Percentiles rank a stretch among this genome's conserved stretches.
Evolutionary conservation across 1,284 basidiomycete genomes (phyloP).

Genomic region (Cutaneotrichosporon cutaneum): DNA sequence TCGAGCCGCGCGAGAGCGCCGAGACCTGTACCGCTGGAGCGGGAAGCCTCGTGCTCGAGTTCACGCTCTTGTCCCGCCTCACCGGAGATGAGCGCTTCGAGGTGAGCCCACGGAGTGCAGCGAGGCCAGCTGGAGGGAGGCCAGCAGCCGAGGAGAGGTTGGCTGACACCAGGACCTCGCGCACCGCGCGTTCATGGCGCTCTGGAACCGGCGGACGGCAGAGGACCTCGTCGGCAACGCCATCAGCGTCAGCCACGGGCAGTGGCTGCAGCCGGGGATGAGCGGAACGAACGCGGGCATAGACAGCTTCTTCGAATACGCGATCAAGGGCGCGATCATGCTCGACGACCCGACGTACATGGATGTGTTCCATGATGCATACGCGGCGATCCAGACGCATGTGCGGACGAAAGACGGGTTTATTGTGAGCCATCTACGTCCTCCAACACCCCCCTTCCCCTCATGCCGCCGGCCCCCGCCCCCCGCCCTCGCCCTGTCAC

Average conservation of each 20-base stretch:
- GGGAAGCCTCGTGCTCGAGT: slow-evolving; percentile 85
- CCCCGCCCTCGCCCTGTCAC: no score
- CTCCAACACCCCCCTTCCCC: no score
- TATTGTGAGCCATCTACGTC: no score
- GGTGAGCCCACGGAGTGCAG: slow-evolving; percentile 55
- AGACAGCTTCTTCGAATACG: slow-evolving; percentile 92
- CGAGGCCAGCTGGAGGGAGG: slow-evolving; percentile 35
- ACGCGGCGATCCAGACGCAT: slow-evolving; percentile 83
- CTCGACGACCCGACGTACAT: slow-evolving; percentile 83
- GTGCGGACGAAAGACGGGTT: slow-evolving; percentile 77
- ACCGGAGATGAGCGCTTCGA: slow-evolving; percentile 85
- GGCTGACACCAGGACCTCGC: slow-evolving; percentile 43
- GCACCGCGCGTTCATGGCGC: slow-evolving; percentile 73
- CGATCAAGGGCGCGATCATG: slow-evolving; percentile 65
- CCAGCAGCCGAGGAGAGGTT: no score
- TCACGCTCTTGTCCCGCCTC: slow-evolving; percentile 81
- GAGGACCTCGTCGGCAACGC: slow-evolving; percentile 84
- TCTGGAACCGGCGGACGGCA: slow-evolving; percentile 84
- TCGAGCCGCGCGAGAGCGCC: slow-evolving; percentile 41
- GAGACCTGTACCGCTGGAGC: slow-evolving; percentile 72
- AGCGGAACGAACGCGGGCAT: slow-evolving; percentile 85
- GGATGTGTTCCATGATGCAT: slow-evolving; percentile 84
- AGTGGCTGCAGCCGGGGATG: slow-evolving; percentile 62
- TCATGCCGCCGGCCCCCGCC: no score
- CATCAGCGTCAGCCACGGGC: slow-evolving; percentile 64